Base-by-base conservation (phyloP, 768 basidiomycete species). In the Suillus ampliporus region DNA sequence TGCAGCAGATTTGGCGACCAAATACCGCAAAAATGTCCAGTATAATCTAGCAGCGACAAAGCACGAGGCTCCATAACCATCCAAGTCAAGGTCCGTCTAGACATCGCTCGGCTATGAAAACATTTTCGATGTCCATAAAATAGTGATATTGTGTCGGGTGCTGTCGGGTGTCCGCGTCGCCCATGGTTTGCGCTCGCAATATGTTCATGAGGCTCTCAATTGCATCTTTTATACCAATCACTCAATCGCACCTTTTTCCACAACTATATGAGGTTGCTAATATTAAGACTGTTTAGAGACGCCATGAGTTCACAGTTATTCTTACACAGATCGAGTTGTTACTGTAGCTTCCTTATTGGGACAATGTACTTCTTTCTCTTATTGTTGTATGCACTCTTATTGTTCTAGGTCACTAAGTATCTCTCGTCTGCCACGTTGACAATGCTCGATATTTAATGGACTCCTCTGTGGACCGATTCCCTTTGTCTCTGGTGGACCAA, bases 21-120 rank as follows among this genome's bases (percentile, higher is more conserved):
- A 94, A 74, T 97, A 98, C 75, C 83, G 90, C 65, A 89, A 94
- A 77, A 98, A 98, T 77, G 95, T 95, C 58, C 89, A 91, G 73
- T 97, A 95, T 73, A 97, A 96, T 73, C 74, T 97, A 61, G 90
- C 92, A 69, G 89, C 90, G 50, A 90, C 87, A 53, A 84, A 80
- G 65, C 72, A 74, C 14, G 74, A 72, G 61, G 62, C 50, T 56
- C 31, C 64, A 35, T 59, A 40, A 64, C 6, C 5, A 40, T 40
- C 6, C 15, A 38, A 17, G 23, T n/a, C 11, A 26, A 56, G 37
- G 53, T 38, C 5, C 9, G 21, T 54, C 37, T 26, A 54, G 37
- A 54, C 23, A 26, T 37, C 23, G 5, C 9, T 15, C 1, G 5
- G 4, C 38, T 38, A 19, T n/a, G 15, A 54, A 54, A 23, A 15